Evolutionary conservation across 805 yeast genomes (phyloP), one percentile per base, ranked within the genome.

Genomic region (Zygoascus tannicola): DNA sequence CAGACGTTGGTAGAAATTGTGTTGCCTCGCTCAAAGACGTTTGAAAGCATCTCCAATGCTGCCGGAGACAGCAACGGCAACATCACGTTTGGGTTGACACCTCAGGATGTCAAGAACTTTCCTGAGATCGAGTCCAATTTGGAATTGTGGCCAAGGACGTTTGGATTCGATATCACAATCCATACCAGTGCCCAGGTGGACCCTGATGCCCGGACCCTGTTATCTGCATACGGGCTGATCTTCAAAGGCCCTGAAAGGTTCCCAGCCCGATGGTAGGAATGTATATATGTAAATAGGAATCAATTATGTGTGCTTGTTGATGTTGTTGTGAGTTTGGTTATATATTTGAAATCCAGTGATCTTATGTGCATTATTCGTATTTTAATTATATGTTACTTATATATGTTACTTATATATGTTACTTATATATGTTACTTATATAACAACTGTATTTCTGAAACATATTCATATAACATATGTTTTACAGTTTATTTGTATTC

Each of bases 121-220:
- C 99, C 99, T 2, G 98, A 92, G 65, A 78, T 92, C 49, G 95
- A 88, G 59, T 76, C 80, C 46, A 86, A 83, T 64, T 86, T 81
- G 60, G 97, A 90, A 62, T 68, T 83, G 51, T 92, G 90, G 85
- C 88, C 95, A 32, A 76, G 71, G 51, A 77, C 87, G 23, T 85
- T 80, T 59, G 97, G 96, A 46, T 73, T 90, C 71, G 83, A 86
- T 59, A 71, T 92, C 45, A 83, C 85, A 33, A 66, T 92, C 53
- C 84, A 84, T 60, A 90, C 97, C 18, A 68, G 85, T 30, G 95
- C 97, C 5, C 86, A 87, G 66, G 79, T 86, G 18, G 97, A 88
- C 59, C 76, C 79, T 26, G 92, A 85, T 57, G 97, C 97, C 7
- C 79, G 94, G 63, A 78, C 84, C 16, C 69, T 90, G 54, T 66